Evolutionary conservation across 208 protist genomes (phyloP), one percentile per base, ranked within the genome.

Genomic region (Trypanosoma scelopori): DNA sequence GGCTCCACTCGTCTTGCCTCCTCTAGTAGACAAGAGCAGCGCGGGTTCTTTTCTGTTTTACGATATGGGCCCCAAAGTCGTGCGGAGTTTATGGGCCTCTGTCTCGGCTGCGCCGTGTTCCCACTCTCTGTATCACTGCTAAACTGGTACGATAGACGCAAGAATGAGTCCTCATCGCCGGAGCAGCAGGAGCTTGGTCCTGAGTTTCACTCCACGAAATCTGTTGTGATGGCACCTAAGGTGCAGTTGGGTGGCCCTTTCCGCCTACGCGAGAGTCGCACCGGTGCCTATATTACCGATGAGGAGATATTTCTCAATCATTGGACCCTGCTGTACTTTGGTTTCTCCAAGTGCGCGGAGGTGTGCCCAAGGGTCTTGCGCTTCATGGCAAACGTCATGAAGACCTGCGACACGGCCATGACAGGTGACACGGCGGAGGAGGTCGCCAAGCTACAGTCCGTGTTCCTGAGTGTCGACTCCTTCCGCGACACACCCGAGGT

Each of bases 261-360:
- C 43, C 32, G 62, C 7, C 55, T 93, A 46, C 64, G 71, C 9
- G 84, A 91, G 32, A 88, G 82, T 30, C 41, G 64, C 15, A 91
- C 79, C 3, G 87, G 87, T 0, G 61, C 80, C n/a, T 76, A 76
- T 32, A 78, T 89, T 37, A 92, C 82, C 0, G 84, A 87, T 51
- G 41, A 78, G 48, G 77, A 92, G 18, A 46, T 94, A 13, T 91
- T 94, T 52, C 55, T 79, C 15, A 68, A 89, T 58, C 76, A 89
- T 50, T 94, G 89, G 86, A 91, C 83, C 18, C 66, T 94, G 7
- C 61, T 94, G 1, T 94, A 94, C 68, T 94, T 94, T 81, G 89
- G 89, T 13, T 94, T 94, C 64, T 88, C 83, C 30, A 91, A 94
- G 67, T 94, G 89, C 46, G 84, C 89, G 0, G 85, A 94, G 64